Evolutionary conservation across 139 green algal species (phyloP).

Genomic region (Microglena sp.): DNA sequence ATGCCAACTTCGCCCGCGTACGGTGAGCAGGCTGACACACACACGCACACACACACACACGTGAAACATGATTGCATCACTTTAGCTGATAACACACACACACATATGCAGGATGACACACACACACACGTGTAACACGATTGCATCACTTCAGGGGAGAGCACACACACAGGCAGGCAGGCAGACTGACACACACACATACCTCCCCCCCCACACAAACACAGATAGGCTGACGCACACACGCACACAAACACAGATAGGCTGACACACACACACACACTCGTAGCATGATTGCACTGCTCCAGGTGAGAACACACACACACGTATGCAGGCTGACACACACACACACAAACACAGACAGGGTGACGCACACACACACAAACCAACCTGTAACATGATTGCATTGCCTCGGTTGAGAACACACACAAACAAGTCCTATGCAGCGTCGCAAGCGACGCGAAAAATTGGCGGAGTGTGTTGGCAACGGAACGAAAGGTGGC

Average conservation of each 20-base stretch:
- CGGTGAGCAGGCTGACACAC: neutral
- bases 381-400: neutral
- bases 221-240: neutral
- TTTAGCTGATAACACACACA: neutral
- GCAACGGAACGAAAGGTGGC: too few species aligned
- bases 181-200: neutral
- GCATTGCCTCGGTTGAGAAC: neutral
- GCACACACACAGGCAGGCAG: neutral
- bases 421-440: neutral
- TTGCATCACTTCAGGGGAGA: neutral
- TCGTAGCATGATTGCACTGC: neutral
- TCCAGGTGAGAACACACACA: neutral
- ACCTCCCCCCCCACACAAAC: slow-evolving; percentile 44
- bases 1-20: neutral
- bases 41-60: neutral
- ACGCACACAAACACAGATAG: neutral
- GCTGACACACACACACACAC: neutral
- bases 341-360: neutral
- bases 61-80: neutral
- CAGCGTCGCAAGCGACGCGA: neutral
- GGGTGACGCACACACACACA: neutral
- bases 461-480: too few species aligned
- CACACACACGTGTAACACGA: neutral
- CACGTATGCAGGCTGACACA: neutral
- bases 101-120: neutral